Evolutionary conservation across 2,329 filamentous ascomycete species (phyloP), one percentile per base, ranked within the genome.

Genomic region (Cladosporium austrohemisphaericum): DNA sequence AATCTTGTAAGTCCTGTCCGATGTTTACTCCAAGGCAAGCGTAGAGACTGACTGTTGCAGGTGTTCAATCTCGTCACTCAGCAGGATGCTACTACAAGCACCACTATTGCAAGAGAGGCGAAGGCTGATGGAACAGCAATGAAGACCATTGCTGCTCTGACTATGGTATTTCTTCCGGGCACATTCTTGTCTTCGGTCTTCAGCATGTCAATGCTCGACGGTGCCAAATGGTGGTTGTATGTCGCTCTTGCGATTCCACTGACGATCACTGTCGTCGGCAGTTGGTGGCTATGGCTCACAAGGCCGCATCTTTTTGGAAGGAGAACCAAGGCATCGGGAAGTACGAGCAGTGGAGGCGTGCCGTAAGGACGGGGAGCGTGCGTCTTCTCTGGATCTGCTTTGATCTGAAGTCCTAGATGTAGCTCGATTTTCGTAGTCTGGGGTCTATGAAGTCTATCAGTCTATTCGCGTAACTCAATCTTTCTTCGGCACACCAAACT

Each of bases 121-220:
- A 44, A 44, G 23, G 41, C 41, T 5, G 51, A 53, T 20, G 47
- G 37, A n/a, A 37, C 49, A 5, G 41, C 37, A 6, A 54, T 54
- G 52, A 51, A 52, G 29, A 47, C 45, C 10, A 54, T 54, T 19
- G 52, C 52, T 7, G 47, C 49, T 5, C 38, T 54, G 7, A 54
- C 52, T 6, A 54, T 50, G 50, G 23, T 52, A 2, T 54, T 54
- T 25, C 23, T 54, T 18, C 52, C 52, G 5, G 40, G 49, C 4
- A 54, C 50, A 6, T 50, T 50, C 6, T 26, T 54, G 20, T 38
- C 52, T n/a, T 52, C 41, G 7, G 51, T 54, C n/a, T 52, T 54
- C 38, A 28, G 25, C 20, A 54, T 54, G 49, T n/a, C 29, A 1
- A 54, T 54, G 52, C 41, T 54, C 7, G 28, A 44, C 8, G 41